Evolutionary conservation across 176 grass and related monocot species (phyloP), one percentile per base, ranked within the genome.

Genomic region (Pontederia paniculata): DNA sequence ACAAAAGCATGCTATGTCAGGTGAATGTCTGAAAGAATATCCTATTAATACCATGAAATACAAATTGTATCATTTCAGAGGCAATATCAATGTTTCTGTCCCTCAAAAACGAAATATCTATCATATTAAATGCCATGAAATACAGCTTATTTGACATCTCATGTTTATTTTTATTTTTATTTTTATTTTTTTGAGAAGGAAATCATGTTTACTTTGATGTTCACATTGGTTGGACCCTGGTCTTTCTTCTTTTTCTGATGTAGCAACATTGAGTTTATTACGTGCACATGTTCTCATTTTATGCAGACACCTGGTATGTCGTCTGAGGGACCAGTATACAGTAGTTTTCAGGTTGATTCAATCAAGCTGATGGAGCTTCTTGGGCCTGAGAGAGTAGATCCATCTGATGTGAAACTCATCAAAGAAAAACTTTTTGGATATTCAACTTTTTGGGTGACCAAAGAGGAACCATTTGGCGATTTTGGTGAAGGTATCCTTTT

Each of bases 401-500:
- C 78, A 46, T 72, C 67, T 70, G 93, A 98, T 77, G 86, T 88
- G 44, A 91, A 88, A 65, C 80, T 75, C 55, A 88, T 98, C 13
- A 98, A 91, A 69, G 93, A 91, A 54, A 91, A 98, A 25, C 76
- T 98, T 56, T 98, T 98, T 41, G 93, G 93, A 4, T 98, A 98
- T 72, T 87, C 93, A 60, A 98, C 93, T 74, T 98, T 98, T 61
- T 98, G 93, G 93, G 77, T 98, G 66, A 98, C 86, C 53, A 98
- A 23, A 81, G 86, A 98, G 78, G 93, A 98, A 77, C 75, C 83
- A 42, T 98, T 98, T 79, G 93, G 93, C 44, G 93, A 98, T 65
- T 83, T 98, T 65, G 77, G 80, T 20, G 93, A 98, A 82, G 93
- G 93, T 23, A 77, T 91, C 37, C 80, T 98, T 53, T 98, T 98